Conservation (phyloP, 305 asterid genomes). For the Solanum hybrid region DNA sequence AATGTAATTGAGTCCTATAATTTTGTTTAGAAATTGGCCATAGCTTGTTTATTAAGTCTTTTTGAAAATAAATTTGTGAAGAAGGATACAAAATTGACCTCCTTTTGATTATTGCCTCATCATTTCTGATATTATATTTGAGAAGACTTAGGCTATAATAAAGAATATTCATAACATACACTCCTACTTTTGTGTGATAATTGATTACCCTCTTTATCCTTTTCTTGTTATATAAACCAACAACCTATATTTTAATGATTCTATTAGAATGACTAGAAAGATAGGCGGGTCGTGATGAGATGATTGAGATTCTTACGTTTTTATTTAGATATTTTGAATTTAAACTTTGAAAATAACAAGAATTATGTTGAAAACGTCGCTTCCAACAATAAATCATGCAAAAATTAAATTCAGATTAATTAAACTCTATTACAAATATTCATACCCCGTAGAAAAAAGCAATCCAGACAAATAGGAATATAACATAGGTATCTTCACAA, state of each 20-base stretch:
- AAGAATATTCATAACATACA: not conserved
- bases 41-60: not conserved
- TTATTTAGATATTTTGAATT: rapidly evolving
- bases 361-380: not conserved
- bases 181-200: not conserved
- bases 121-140: not conserved
- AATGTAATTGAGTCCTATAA: not conserved
- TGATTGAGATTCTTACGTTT: rapidly evolving
- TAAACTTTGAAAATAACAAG: not conserved
- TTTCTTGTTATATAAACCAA: not conserved
- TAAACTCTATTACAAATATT: not conserved
- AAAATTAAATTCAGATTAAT: not conserved
- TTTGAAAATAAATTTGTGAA: not conserved
- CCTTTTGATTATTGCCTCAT: not conserved
- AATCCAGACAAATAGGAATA: not conserved
- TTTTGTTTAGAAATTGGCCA: not conserved
- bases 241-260: not conserved
- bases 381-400: not conserved
- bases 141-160: not conserved
- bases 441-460: not conserved
- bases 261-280: not conserved
- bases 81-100: not conserved
- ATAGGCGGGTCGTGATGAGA: not conserved
- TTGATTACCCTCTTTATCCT: not conserved
- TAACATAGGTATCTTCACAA: not conserved